phyloP scores from a whole-genome alignment of 2,329 filamentous ascomycete genomes.

The Apiospora aurea region DNA sequence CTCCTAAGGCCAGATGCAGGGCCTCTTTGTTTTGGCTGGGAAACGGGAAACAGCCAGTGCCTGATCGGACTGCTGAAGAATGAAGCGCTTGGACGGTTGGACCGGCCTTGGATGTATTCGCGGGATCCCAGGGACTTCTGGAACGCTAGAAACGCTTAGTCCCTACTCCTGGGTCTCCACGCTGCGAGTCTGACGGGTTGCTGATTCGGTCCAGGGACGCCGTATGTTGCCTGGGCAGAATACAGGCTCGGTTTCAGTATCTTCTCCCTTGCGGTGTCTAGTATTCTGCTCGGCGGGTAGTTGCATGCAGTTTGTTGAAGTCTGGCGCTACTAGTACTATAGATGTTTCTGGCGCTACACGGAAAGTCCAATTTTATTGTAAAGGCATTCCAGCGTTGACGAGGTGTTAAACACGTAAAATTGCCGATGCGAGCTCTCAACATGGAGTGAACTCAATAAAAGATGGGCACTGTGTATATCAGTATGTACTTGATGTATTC shows the following conservation, averaged over 20 bases:
- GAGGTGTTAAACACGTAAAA: background rate
- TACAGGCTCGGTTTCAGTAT: background rate
- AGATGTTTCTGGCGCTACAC: background rate
- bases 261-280: background rate
- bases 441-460: background rate
- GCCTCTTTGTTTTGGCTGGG: slow-evolving; percentile 11
- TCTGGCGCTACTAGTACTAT: too few species aligned
- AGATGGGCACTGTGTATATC: background rate
- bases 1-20: background rate
- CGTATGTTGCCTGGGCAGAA: slow-evolving; percentile 4
- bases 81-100: slow-evolving; percentile 19
- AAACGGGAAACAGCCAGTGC: slow-evolving; percentile 9
- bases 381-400: background rate
- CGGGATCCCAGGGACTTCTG: slow-evolving; percentile 1
- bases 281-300: background rate
- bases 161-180: slow-evolving; percentile 17
- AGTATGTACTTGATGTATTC: background rate
- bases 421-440: background rate
- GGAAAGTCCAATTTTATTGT: background rate
- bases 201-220: background rate
- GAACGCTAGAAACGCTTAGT: slow-evolving; percentile 20
- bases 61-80: slow-evolving; percentile 1
- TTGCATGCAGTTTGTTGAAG: background rate
- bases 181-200: background rate
- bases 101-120: slow-evolving; percentile 9